Evolutionary conservation across 2,329 filamentous ascomycete species (phyloP).

Genomic region (Fusarium robinianum): DNA sequence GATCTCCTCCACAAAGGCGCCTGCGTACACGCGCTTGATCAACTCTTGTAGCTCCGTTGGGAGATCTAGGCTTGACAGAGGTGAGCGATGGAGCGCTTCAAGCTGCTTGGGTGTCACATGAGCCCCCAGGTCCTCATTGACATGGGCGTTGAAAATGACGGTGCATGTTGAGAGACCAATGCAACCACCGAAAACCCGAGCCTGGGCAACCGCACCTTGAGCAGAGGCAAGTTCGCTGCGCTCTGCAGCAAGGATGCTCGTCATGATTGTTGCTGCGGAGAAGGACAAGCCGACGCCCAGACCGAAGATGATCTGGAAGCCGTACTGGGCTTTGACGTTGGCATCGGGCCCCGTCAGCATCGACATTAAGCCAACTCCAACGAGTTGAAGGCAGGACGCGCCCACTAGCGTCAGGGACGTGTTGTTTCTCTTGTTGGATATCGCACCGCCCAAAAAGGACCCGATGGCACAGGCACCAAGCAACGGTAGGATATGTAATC

Average conservation of each 20-base stretch:
- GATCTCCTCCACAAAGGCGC: conserved; percentile 52
- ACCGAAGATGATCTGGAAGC: conserved; percentile 60
- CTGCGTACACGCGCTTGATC: conserved; percentile 50
- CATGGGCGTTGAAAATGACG: conserved; percentile 58
- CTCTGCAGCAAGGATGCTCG: conserved; percentile 55
- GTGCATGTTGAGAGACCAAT: conserved; percentile 63
- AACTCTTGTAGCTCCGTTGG: conserved; percentile 39
- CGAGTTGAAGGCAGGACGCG: conserved; percentile 55
- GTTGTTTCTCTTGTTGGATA: conserved; percentile 59
- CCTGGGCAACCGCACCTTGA: conserved; percentile 63
- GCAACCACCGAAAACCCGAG: conserved; percentile 62
- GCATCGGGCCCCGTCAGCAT: conserved; percentile 43
- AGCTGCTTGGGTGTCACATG: conserved; percentile 46
- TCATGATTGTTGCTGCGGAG: conserved; percentile 61
- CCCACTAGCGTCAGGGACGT: conserved; percentile 56
- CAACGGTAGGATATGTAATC: conserved; percentile 62
- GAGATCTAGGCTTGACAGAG: conserved; percentile 45
- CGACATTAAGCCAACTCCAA: conserved; percentile 57
- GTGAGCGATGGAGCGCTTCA: conserved; percentile 50
- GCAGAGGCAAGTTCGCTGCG: conserved; percentile 58
- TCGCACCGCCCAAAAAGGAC: conserved; percentile 57
- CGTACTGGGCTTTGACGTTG: conserved; percentile 52
- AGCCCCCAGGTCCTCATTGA: conserved; percentile 44
- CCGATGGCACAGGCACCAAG: conserved; percentile 60
- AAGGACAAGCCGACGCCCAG: conserved; percentile 63